Evolutionary conservation across 1,284 basidiomycete genomes (phyloP).

Genomic region (Dichomitus squalens): DNA sequence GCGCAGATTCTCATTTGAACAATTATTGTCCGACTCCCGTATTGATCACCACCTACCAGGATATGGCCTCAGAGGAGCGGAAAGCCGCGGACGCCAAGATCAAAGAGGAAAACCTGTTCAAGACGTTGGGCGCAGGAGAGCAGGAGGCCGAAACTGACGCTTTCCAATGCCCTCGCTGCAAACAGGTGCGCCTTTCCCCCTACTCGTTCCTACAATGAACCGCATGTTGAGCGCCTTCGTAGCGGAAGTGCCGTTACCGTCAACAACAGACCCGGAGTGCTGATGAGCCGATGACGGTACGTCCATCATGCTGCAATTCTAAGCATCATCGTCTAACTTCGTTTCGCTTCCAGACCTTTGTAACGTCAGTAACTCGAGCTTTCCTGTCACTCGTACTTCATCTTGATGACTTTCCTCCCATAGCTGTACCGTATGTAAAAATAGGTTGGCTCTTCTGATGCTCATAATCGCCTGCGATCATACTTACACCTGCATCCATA

Average conservation of each 20-base stretch:
- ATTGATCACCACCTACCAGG: slow-evolving; percentile 46
- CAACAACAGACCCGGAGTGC: slow-evolving; percentile 95
- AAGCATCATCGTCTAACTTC: slow-evolving; percentile 16
- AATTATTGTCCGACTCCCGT: too few relatives aligned
- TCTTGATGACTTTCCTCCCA: neutral
- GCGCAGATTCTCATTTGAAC: neutral
- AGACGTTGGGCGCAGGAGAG: slow-evolving; percentile 88
- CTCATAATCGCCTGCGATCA: neutral
- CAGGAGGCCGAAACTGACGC: slow-evolving; percentile 95
- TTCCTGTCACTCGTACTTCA: slow-evolving; percentile 7
- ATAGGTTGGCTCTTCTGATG: slow-evolving; percentile 43
- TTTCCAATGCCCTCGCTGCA: slow-evolving; percentile 96
- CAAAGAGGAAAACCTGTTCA: slow-evolving; percentile 87
- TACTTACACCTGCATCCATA: slow-evolving; percentile 21
- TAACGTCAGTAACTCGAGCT: slow-evolving; percentile 32
- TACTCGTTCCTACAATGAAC: neutral
- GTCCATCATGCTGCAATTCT: slow-evolving; percentile 32
- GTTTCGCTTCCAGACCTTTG: slow-evolving; percentile 33
- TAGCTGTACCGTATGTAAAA: slow-evolving; percentile 62
- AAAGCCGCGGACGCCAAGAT: slow-evolving; percentile 85
- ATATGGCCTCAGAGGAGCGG: slow-evolving; percentile 95
- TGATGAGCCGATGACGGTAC: slow-evolving; percentile 95
- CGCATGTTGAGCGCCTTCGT: slow-evolving; percentile 13
- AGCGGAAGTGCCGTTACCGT: slow-evolving; percentile 90
- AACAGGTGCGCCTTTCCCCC: slow-evolving; percentile 52